Percentiles rank a stretch among this genome's conserved stretches.
These are phyloP conservation scores for Iris macrosiphon DNA, from an alignment of 106 monocot species.

Conservation along the genomic window DNA sequence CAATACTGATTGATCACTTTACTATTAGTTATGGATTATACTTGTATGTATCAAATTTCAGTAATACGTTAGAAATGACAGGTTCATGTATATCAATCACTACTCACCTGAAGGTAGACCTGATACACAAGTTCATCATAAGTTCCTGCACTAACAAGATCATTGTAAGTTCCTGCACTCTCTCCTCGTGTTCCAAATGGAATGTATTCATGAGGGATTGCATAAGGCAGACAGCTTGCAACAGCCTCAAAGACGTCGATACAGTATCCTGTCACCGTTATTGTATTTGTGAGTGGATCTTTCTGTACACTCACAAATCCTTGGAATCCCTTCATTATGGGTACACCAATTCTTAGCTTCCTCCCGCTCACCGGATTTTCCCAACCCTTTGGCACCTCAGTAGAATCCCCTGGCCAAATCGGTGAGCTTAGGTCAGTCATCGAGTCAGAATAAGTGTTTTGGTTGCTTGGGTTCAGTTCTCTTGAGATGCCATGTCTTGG, in stretches of 20 bases:
- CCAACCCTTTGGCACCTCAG: constrained; percentile 34
- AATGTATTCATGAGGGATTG: constrained; percentile 30
- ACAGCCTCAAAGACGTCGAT: constrained; percentile 51
- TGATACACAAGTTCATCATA: constrained; percentile 21
- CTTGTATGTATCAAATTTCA: no score
- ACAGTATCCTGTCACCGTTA: constrained; percentile 20
- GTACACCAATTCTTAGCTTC: constrained; percentile 38
- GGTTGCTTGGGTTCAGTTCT: not conserved
- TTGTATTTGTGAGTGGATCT: constrained; percentile 23
- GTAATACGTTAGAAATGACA: not conserved
- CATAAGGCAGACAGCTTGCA: constrained; percentile 30
- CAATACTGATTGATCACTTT: no score
- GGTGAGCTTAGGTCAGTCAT: constrained; percentile 9
- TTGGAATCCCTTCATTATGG: constrained; percentile 12
- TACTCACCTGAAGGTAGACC: constrained; percentile 24
- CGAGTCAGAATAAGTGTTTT: not conserved
- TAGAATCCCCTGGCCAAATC: constrained; percentile 45
- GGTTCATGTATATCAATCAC: no score
- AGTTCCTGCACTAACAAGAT: constrained; percentile 5
- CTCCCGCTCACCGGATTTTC: constrained; percentile 21
- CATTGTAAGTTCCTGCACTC: constrained; percentile 13
- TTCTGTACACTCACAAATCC: constrained; percentile 18
- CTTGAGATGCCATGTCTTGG: constrained; percentile 16
- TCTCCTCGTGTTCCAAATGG: constrained; percentile 3
- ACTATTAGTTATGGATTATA: no score